phyloP scores from a whole-genome alignment of 371 early-diverging fungal species.

The Cokeromyces recurvatus region DNA sequence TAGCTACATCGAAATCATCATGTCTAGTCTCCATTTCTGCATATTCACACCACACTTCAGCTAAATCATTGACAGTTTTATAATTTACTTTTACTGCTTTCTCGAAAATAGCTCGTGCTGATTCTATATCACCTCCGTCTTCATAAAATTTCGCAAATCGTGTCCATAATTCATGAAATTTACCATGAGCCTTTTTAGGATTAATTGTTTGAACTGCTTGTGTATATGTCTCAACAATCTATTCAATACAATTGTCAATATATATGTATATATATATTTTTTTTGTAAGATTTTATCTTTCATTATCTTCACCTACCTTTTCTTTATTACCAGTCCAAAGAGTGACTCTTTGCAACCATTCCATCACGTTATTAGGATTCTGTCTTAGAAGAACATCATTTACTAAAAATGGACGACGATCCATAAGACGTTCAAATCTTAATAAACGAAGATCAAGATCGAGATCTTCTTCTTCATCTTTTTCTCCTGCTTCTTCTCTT shows the following conservation, averaged over 20 bases:
- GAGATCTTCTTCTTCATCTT: constrained; percentile 51
- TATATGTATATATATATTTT: not conserved
- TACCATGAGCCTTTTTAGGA: constrained; percentile 77
- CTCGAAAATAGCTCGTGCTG: constrained; percentile 81
- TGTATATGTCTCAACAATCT: constrained; percentile 71
- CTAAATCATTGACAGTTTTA: constrained; percentile 81
- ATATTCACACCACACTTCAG: constrained; percentile 89
- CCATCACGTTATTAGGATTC: constrained; percentile 86
- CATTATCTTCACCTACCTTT: constrained; percentile 22
- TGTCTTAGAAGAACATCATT: constrained; percentile 92
- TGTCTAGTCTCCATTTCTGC: constrained; percentile 88
- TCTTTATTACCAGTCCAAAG: constrained; percentile 63
- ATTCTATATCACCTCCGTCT: constrained; percentile 52
- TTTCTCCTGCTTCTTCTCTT: constrained; percentile 49
- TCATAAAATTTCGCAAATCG: constrained; percentile 85
- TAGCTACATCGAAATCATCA: constrained; percentile 63
- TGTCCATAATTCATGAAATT: constrained; percentile 80
- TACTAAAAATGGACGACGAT: constrained; percentile 90
- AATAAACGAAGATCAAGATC: constrained; percentile 82
- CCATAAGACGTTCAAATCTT: constrained; percentile 88
- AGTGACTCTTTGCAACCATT: constrained; percentile 86
- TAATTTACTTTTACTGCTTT: constrained; percentile 79
- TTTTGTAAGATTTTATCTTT: too few species aligned
- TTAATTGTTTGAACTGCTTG: constrained; percentile 74
- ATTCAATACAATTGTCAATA: not conserved